Conservation (phyloP, 257 asterid species). For the Linderniella brevidens region DNA sequence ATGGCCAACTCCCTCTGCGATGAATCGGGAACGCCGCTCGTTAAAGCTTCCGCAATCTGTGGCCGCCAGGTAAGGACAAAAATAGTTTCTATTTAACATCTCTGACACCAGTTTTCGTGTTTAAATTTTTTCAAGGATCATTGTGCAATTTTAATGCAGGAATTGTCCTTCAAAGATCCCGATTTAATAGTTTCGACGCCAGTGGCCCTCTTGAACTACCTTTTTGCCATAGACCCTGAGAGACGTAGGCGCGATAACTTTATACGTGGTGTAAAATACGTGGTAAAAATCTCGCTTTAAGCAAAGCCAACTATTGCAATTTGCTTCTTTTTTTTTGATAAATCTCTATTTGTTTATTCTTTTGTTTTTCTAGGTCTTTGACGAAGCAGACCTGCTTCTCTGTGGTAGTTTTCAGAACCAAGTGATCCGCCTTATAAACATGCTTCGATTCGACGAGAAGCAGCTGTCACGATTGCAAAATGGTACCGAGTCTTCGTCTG, state of each 20-base stretch:
- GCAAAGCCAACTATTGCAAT: constrained; percentile 2
- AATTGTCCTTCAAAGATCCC: constrained; percentile 63
- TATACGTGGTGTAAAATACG: constrained; percentile 59
- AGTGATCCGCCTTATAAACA: constrained; percentile 66
- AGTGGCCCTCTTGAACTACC: constrained; percentile 73
- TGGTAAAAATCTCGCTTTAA: constrained; percentile 33
- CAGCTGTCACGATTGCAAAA: constrained; percentile 40
- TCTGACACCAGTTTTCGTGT: background rate
- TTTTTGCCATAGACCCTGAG: constrained; percentile 58
- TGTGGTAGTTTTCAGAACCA: constrained; percentile 96
- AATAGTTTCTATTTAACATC: background rate
- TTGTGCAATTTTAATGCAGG: constrained; percentile 30
- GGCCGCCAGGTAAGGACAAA: constrained; percentile 68
- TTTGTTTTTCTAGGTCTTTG: constrained; percentile 50
- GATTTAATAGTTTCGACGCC: constrained; percentile 87
- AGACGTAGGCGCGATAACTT: constrained; percentile 31
- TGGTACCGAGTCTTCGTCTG: constrained; percentile 13
- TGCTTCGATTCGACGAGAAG: constrained; percentile 93
- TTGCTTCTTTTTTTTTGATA: constrained; percentile 1
- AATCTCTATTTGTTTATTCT: constrained; percentile 5
- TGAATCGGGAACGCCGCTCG: constrained; percentile 45
- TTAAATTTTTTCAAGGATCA: constrained; percentile 9
- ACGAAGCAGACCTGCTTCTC: constrained; percentile 91
- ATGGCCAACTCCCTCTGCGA: constrained; percentile 69
- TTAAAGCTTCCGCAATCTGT: constrained; percentile 59